Evolutionary conservation across 495 filamentous ascomycete genomes (phyloP), one percentile per base, ranked within the genome.

Genomic region (Lepidopterella palustris): DNA sequence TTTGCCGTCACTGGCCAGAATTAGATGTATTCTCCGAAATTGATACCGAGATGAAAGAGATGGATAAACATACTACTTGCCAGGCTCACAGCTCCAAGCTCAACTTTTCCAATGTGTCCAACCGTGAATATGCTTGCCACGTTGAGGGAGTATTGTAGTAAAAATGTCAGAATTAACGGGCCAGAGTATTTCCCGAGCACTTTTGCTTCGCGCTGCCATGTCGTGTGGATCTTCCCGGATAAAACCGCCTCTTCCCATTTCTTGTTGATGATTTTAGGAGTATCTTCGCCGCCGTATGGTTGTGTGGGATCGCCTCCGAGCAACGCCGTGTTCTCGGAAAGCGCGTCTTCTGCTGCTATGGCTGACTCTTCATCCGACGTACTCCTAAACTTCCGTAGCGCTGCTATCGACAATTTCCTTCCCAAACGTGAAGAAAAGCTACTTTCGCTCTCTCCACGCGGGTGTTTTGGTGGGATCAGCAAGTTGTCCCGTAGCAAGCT

Each of bases 401-500:
- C 50, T 35, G 63, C 32, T 31, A 64, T 11, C 10, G 64, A 70
- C 4, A 61, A 13, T n/a, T 57, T 58, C 45, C 70, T 70, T 0
- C 57, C 48, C 23, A 60, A 35, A 10, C 53, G 35, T 23, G 29
- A 49, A 45, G 63, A 64, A 1, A 51, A 9, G 10, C 40, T 26
- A 0, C 59, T 54, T 20, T 65, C 60, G 32, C 66, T 68, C 0
- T 53, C 61, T 55, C 64, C 48, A 4, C 66, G 67, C 4, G 75
- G 73, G 65, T 84, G 81, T 62, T 87, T 85, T 15, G 85, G 81
- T 6, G 83, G 79, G 13, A 90, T 79, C 57, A 93, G 70, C 65
- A 87, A 76, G 66, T 92, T 93, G 65, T 95, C 90, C 52, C 85
- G 77, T 26, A 95, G 71, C 42, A 96, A 73, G 58, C 84, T 83